Evolutionary conservation across 140 eudicot species (phyloP), one percentile per base, ranked within the genome.

Genomic region (Erigeron philadelphicus): DNA sequence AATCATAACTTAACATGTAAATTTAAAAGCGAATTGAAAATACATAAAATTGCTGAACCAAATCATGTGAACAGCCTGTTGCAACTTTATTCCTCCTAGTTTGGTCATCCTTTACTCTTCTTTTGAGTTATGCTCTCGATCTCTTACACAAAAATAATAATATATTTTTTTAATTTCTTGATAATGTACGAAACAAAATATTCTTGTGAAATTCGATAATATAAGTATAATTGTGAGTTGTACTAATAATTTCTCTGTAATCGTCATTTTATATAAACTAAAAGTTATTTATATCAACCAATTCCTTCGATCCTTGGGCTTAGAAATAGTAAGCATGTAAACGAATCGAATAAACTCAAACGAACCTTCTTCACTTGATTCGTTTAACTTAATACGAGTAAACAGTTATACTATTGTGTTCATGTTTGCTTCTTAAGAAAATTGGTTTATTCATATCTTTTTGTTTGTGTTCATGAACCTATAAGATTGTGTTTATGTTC

Each of bases 41-140:
- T 9, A 35, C 3, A 31, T 0, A 35, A 15, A 8, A 57, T 18
- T 11, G 11, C 23, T 57, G 63, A 57, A 57, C 15, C 63, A 57
- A 57, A 13, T 18, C 42, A 57, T 57, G 63, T 57, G 63, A 57
- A 21, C 63, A 57, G 63, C 15, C n/a, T 57, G 40, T 21, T 57
- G 63, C 15, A 21, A 57, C 63, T 57, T 18, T 57, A 57, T 57
- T 57, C n/a, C 63, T 23, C 38, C 15, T 57, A 17, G 41, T 57
- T 23, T 63, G n/a, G 11, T 53, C 16, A 53, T 53, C 23, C 23
- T 7, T 31, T 16, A 41, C 31, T 63, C 52, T 40, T 62, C 35
- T 63, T 63, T 63, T 44, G 31, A 63, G 68, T 42, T 63, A 63
- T 63, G 67, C 50, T 41, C 52, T 38, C 67, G 46, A 61, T 38